Base-by-base conservation (phyloP, 2,329 filamentous ascomycete genomes). In the Sclerotinia nivalis region DNA sequence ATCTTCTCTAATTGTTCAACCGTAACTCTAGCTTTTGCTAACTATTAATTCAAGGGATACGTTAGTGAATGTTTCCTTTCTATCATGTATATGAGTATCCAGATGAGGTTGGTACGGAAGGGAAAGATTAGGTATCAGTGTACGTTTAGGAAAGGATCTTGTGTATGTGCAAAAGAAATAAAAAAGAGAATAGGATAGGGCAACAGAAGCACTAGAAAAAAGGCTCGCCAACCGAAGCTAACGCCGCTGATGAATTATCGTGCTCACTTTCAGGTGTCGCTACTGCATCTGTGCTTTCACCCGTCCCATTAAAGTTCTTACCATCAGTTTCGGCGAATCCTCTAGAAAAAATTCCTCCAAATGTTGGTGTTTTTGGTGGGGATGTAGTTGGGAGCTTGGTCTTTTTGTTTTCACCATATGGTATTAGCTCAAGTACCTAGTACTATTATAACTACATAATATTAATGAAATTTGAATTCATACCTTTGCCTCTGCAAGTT, bases 181-280 rank as follows among this genome's bases (percentile, higher is more conserved):
- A 62, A 31, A 54, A 50, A 8, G 58, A 31, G 50, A 65, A 47
- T 65, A 37, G 62, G 67, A 54, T 50, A 62, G 66, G 70, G 72
- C 69, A 71, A 62, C 71, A 69, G 68, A 71, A 74, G 64, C 61
- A 73, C 71, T 74, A 76, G 70, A 74, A 76, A 73, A 77, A 69
- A 72, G 76, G 76, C 60, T 72, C 71, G 73, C 88, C 84, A 86
- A 90, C 88, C 87, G 86, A 87, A 82, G 88, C 87, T 81, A 90
- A 83, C 80, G 88, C 88, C 79, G 84, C 83, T 78, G 88, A 89
- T 80, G 87, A 87, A 82, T 87, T 82, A 78, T 90, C 88, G 77
- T 86, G 84, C 76, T 82, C 81, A 78, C 81, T 81, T 87, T 89
- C 87, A 86, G 85, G 87, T 86, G 78, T 76, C 69, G 75, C 61